These are phyloP conservation scores for Monosporascus sp. DNA, from an alignment of 2,329 filamentous ascomycete species.

Conservation along the genomic window DNA sequence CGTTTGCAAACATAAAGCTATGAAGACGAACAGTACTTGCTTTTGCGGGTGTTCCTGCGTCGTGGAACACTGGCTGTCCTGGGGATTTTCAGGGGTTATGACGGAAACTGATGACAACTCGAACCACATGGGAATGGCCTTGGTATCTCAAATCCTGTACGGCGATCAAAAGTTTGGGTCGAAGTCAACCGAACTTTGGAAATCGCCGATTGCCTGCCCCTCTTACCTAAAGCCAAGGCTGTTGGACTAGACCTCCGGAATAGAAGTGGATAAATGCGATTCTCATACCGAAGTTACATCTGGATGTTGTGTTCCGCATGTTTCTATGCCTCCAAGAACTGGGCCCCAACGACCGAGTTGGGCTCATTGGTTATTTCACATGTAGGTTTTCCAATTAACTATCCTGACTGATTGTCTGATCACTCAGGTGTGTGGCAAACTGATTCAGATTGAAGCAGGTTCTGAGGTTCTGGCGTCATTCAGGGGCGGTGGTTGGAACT, in stretches of 20 bases:
- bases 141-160: background rate
- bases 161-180: background rate
- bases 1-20: too few species aligned
- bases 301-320: background rate
- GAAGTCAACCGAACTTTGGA: background rate
- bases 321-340: background rate
- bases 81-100: too few species aligned
- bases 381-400: background rate
- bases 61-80: too few species aligned
- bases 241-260: background rate
- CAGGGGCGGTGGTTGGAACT: too few species aligned
- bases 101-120: background rate
- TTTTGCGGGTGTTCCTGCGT: too few species aligned
- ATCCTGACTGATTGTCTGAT: too few species aligned
- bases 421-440: too few species aligned
- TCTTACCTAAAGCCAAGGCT: background rate
- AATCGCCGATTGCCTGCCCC: background rate
- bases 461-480: too few species aligned
- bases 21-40: too few species aligned
- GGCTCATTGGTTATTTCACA: background rate
- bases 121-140: background rate
- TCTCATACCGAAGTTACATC: background rate
- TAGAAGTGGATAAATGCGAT: background rate
- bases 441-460: too few species aligned
- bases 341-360: background rate